Base-by-base conservation (phyloP, 495 filamentous ascomycete genomes). In the Pyrenula massariospora region DNA sequence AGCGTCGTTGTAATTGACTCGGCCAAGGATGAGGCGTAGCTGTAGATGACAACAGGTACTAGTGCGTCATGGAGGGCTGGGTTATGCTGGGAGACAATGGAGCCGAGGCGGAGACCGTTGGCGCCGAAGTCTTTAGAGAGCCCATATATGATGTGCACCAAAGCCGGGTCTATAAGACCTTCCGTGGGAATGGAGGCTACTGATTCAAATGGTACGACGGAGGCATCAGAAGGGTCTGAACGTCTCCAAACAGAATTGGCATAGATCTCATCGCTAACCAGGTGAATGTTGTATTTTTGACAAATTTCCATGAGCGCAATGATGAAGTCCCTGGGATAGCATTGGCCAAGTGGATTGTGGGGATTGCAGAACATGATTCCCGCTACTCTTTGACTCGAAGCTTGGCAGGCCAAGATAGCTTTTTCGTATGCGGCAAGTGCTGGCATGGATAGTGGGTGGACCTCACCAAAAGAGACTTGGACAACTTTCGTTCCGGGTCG, bases 201-300 rank as follows among this genome's bases (percentile, higher is more conserved):
- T 0, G 78, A 83, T n/a, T 68, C 66, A 59, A 87, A 87, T 0
- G 56, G 48, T 2, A 69, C 60, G 12, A 68, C 64, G 0, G 64
- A 24, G 0, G 66, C 60, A 0, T 55, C 22, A 5, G 62, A 24
- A 24, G 70, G 63, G 2, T 70, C 62, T 0, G 65, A 63, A 22
- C 71, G 72, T 10, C 73, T 61, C 58, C 72, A 85, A 0, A 78
- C 66, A 0, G 76, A 80, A 19, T 83, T 62, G 0, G 78, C 83
- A 60, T 85, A 85, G 12, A 86, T 77, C 61, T 87, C 84, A 54
- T 87, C 84, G 49, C 75, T 77, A 53, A 86, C 73, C 1, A 86
- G 59, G 56, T 86, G 82, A 1, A 87, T 66, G 19, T 69, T 62
- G 57, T 82, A 70, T 25, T 75, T 71, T 22, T 76, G 67, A 54